Base-by-base conservation (phyloP, 2,329 filamentous ascomycete genomes). In the Cladosporium sphaerospermum region DNA sequence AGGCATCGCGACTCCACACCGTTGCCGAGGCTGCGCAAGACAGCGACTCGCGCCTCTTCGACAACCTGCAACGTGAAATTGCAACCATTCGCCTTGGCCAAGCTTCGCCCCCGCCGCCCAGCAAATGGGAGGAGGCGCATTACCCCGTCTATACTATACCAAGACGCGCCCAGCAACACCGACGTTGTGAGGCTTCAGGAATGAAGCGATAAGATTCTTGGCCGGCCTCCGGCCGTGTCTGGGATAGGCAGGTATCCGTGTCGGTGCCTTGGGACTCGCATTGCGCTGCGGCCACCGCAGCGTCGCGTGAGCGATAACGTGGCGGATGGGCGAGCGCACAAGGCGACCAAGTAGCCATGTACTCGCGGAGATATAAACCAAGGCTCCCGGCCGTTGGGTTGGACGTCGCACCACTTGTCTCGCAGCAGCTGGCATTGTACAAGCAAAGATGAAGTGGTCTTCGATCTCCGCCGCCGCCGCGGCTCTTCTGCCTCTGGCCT, bases 371-470 rank as follows among this genome's bases (percentile, higher is more conserved):
- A 51, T 51, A 51, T 51, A 51, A 51, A 16, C 16, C 40, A 37
- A 18, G 9, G 14, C 8, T 31, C 31, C 23, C 40, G 43, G 14
- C 9, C 28, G 18, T 37, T 16, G 13, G 16, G 13, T 10, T 42
- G 16, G n/a, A 10, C 6, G 18, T 31, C 7, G 4, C 9, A 18
- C 16, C 11, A 36, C 8, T 33, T 16, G 23, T 28, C 8, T 31
- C 31, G 37, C 31, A 14, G 11, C 31, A 23, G 11, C 14, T 44
- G 23, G 13, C 33, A 39, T 10, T 53, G 14, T n/a, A 9, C 31
- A 39, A 18, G 47, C 52, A 37, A 56, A 39, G 39, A 61, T 61
- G 59, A 59, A 60, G 56, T 54, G 48, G 48, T 51, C 48, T 23
- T 42, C 48, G 32, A 51, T 59, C 48, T 50, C 54, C 36, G 42